Base-by-base conservation (phyloP, 768 basidiomycete species). In the Cystofilobasidium capitatum region DNA sequence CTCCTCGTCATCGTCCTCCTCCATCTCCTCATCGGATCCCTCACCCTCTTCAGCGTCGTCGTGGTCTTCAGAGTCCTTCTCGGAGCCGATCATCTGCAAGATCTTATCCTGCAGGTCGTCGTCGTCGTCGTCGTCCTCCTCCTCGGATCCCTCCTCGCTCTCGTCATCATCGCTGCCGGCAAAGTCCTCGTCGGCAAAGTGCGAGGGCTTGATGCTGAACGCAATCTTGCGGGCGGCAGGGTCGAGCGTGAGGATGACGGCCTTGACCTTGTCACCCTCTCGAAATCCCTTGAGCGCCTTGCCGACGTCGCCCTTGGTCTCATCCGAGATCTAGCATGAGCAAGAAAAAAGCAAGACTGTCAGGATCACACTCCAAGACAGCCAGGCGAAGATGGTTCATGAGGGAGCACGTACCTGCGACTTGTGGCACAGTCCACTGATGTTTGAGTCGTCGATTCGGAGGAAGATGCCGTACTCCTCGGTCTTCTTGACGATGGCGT, bases 381-480 rank as follows among this genome's bases (percentile, higher is more conserved):
- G 35, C 40, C 17, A 62, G n/a, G 33, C 3, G 31, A 36, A 13
- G 20, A 35, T 49, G 26, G n/a, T 24, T 44, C 45, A 65, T 59
- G 59, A 58, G 9, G 24, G 12, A 16, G 29, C 44, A 74, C 81
- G 62, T 72, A 87, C 91, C 82, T 98, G 83, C 13, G 90, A 89
- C 77, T 91, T 92, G 76, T 98, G 94, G 76, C 94, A 99, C 14
- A 99, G 81, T 7, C 94, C 94, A 69, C 82, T 85, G 58, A 97
- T 79, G 74, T 86, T 88, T 0, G 89, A 86, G 22, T 83, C 87
- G n/a, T 88, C 83, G 42, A 98, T 87, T 74, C 86, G 84, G 66
- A 99, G 84, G 78, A 98, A 97, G n/a, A 96, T 80, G 17, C 94
- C 94, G 71, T 90, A 98, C 47, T 84, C 82, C 76, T 93, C 90